These are phyloP conservation scores for Suillus tomentosus DNA, from an alignment of 768 basidiomycete genomes.

Conservation along the genomic window DNA sequence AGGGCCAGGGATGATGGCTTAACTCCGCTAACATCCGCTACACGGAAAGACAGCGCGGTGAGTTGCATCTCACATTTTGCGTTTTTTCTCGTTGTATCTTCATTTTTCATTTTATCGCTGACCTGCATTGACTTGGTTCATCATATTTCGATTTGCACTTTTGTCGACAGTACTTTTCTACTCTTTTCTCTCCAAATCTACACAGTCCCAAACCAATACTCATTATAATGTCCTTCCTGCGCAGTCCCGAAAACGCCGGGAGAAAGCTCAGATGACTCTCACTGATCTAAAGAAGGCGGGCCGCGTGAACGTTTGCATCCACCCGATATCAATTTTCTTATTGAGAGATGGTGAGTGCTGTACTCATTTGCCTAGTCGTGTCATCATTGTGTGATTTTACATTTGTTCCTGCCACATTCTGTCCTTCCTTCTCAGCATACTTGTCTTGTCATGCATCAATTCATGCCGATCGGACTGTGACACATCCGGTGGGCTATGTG, in stretches of 20 bases:
- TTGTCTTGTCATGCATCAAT: too few relatives aligned
- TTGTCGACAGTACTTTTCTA: background rate
- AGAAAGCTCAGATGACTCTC: conserved; percentile 15
- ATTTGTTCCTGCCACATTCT: background rate
- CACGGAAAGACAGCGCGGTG: conserved; percentile 15
- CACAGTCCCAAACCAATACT: background rate
- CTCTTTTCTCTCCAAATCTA: background rate
- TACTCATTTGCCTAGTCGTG: background rate
- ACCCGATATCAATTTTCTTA: conserved; percentile 70
- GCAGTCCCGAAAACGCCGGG: conserved; percentile 15
- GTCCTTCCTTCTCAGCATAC: background rate
- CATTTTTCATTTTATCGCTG: background rate
- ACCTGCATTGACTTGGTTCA: background rate
- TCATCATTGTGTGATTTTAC: background rate
- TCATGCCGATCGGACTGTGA: background rate
- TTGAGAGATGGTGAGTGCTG: conserved; percentile 55
- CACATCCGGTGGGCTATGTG: background rate
- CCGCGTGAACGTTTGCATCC: conserved; percentile 58
- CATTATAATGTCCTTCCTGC: background rate
- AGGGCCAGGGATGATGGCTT: background rate
- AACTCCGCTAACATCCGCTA: background rate
- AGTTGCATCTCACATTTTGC: background rate
- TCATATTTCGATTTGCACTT: background rate
- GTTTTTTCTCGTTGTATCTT: background rate
- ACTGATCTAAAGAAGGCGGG: conserved; percentile 52